These are phyloP conservation scores for Moesziomyces globuligerus DNA, from an alignment of 1,284 basidiomycete species.

Conservation along the genomic window DNA sequence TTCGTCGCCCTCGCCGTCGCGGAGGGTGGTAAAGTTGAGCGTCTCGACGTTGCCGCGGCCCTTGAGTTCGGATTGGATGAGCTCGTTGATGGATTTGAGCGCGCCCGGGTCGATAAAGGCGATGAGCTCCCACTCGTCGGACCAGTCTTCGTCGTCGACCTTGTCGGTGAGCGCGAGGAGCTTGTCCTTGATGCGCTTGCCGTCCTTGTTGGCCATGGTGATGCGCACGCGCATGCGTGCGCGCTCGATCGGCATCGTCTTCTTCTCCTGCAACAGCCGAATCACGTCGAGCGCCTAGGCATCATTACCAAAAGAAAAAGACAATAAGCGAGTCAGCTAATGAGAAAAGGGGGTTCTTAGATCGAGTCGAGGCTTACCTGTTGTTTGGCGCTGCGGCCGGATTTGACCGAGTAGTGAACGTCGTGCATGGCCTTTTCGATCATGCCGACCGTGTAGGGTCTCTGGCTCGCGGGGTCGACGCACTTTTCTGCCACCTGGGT, in stretches of 20 bases:
- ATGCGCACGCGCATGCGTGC: slow-evolving; percentile 91
- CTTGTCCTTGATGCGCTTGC: slow-evolving; percentile 78
- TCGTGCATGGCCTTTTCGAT: slow-evolving; percentile 98
- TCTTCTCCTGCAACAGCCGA: slow-evolving; percentile 76
- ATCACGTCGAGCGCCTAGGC: slow-evolving; percentile 88
- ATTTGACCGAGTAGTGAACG: slow-evolving; percentile 88
- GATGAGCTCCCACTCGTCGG: slow-evolving; percentile 81
- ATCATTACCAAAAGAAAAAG: not conserved
- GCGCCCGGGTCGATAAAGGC: slow-evolving; percentile 91
- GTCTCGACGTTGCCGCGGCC: slow-evolving; percentile 78
- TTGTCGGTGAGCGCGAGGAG: slow-evolving; percentile 80
- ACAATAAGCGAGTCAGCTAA: slow-evolving; percentile 1
- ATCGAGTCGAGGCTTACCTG: slow-evolving; percentile 2
- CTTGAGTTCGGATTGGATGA: slow-evolving; percentile 83
- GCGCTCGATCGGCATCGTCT: slow-evolving; percentile 87
- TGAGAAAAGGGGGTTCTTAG: no score
- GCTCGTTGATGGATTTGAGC: slow-evolving; percentile 87
- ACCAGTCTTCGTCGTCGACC: slow-evolving; percentile 83
- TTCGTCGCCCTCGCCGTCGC: slow-evolving; percentile 60
- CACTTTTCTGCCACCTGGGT: slow-evolving; percentile 94
- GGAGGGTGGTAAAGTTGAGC: slow-evolving; percentile 65
- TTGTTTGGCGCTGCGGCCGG: slow-evolving; percentile 85
- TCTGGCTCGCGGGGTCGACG: slow-evolving; percentile 87
- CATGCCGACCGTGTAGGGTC: slow-evolving; percentile 92
- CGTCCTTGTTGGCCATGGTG: slow-evolving; percentile 79